Percentiles rank a stretch among this genome's conserved stretches.
phyloP scores from a whole-genome alignment of 176 grass and related monocot genomes.

The Otatea glauca region DNA sequence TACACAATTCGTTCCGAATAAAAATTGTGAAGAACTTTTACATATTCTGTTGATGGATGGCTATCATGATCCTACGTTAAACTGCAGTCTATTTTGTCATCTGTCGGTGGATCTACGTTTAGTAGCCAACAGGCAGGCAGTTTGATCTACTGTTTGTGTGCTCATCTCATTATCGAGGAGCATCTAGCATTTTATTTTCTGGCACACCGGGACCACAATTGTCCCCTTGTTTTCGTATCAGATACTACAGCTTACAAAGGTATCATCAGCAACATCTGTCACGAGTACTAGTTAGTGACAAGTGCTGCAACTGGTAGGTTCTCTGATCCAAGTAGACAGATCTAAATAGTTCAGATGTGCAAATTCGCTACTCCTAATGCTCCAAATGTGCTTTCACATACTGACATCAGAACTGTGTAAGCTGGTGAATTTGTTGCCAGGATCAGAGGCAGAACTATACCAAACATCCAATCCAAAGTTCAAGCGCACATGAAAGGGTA shows the following conservation, averaged over 20 bases:
- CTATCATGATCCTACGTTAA: neutral
- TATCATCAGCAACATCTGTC: neutral
- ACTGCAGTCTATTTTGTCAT: neutral
- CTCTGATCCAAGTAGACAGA: neutral
- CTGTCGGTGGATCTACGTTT: slow-evolving; percentile 47
- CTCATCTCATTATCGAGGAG: slow-evolving; percentile 2
- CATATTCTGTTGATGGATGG: neutral
- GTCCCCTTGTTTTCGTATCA: neutral
- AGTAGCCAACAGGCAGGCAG: neutral
- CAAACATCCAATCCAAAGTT: neutral
- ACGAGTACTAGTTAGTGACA: neutral
- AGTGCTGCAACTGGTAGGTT: neutral
- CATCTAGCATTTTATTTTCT: slow-evolving; percentile 29
- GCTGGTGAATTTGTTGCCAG: neutral
- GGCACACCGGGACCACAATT: neutral
- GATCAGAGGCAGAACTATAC: neutral
- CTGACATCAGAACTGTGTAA: neutral
- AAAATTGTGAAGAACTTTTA: slow-evolving; percentile 1
- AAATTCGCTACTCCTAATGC: neutral
- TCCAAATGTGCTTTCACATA: neutral
- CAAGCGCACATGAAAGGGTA: neutral
- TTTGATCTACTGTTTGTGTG: slow-evolving; percentile 32
- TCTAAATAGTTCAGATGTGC: neutral
- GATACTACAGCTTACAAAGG: neutral
- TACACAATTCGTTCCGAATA: neutral